phyloP scores from a whole-genome alignment of 805 yeast species.

The Tetrapisispora fleetii region DNA sequence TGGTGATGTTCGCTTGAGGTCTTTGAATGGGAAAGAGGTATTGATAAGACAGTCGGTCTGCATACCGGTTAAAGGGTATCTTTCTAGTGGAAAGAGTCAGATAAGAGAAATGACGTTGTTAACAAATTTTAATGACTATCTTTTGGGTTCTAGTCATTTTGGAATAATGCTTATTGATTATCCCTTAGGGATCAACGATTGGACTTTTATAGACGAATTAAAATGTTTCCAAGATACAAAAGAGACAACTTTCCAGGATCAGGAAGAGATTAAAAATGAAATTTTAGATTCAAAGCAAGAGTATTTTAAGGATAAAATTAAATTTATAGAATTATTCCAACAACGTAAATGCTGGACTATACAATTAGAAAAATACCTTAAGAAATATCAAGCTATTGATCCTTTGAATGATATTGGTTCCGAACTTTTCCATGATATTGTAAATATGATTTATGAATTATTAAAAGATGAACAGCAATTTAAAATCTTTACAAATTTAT shows the following conservation, averaged over 20 bases:
- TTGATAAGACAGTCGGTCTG: conserved; percentile 28
- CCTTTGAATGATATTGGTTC: conserved; percentile 20
- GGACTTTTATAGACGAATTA: conserved; percentile 15
- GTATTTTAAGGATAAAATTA: not conserved
- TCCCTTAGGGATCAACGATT: conserved; percentile 39
- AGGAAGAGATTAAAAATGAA: not conserved
- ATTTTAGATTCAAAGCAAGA: not conserved
- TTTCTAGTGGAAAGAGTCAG: conserved; percentile 33
- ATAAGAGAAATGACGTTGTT: conserved; percentile 41
- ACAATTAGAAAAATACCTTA: conserved; percentile 32
- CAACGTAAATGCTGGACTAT: conserved; percentile 11
- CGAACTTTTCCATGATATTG: conserved; percentile 6
- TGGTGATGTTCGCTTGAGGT: conserved; percentile 31
- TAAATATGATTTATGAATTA: conserved; percentile 6
- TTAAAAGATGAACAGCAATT: conserved; percentile 11
- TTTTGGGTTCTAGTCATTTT: conserved; percentile 46
- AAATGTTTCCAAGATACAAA: not conserved
- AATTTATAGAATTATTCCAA: not conserved
- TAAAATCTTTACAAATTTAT: conserved; percentile 29
- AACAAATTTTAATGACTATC: conserved; percentile 47
- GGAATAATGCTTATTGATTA: conserved; percentile 49
- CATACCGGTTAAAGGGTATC: conserved; percentile 47
- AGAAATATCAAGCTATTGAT: conserved; percentile 15
- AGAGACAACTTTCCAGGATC: not conserved
- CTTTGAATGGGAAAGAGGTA: conserved; percentile 48